Base-by-base conservation (phyloP, 345 rosid genomes). In the Raphanus raphanistrum region DNA sequence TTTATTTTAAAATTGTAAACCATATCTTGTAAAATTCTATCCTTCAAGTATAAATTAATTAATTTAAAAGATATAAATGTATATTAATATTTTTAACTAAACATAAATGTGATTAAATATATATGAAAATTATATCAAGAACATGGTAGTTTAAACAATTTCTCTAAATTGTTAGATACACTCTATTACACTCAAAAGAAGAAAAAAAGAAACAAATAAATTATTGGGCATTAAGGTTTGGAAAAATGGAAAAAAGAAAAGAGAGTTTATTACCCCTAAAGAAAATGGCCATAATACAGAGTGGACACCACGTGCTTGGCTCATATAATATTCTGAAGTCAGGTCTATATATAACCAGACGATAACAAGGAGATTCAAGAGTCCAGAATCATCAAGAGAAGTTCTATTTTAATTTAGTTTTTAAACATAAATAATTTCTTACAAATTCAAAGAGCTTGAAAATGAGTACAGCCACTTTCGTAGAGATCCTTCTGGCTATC, bases 401-500 rank as follows among this genome's bases (percentile, higher is more conserved):
- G 8, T 31, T 54, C 6, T 52, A 9, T 16, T 45, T 26, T 10
- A 38, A 38, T 17, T 33, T 8, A 28, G 48, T 28, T 5, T 6
- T 75, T 57, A 28, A 55, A 2, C 58, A 66, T 66, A 38, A 57
- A 11, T 8, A 28, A 9, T 31, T 57, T 57, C 31, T 5, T 55
- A 57, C 9, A 60, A 57, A 71, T 13, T 45, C 25, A 21, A 70
- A 63, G 52, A 77, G 21, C 77, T 78, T 48, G 16, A 72, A 59
- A 29, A 80, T 74, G 82, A 50, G 72, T 41, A 83, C 92, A 28
- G 85, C 82, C 8, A 90, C 73, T 1, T 92, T 87, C 88, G 0
- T 90, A 0, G 97, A 92, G 65, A 87, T 90, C 73, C 17, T 92
- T 55, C 63, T 92, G 81, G 98, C 98, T 21, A 86, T 92, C 80